Base-by-base conservation (phyloP, 2,329 filamentous ascomycete genomes). In the Trichophyton benhamiae region DNA sequence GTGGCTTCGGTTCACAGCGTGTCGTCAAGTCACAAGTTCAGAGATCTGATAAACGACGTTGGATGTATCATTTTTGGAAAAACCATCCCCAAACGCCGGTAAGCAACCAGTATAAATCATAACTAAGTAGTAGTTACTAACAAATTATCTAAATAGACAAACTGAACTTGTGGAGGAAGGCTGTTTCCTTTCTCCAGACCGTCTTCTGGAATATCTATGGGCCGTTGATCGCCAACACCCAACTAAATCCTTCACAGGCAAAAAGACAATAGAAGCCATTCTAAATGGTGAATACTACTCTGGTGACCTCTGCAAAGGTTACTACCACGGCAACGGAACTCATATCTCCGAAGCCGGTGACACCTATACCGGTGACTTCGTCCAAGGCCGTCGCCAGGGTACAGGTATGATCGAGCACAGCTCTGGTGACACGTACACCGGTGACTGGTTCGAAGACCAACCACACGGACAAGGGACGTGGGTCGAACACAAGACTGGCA, bases 381-480 rank as follows among this genome's bases (percentile, higher is more conserved):
- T 77, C 59, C 74, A 81, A 38, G 77, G 77, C 53, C 72, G 77
- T 60, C 80, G 80, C 60, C 78, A 82, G 44, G 83, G 83, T 20
- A 74, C 79, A 59, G 83, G 83, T 58, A 75, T 75, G 11, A 82
- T 85, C 76, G 80, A 77, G 3, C 85, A 83, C 69, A 77, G 80
- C 27, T 83, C 77, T 6, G 77, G 78, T 11, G 78, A 80, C 62
- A 75, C 71, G 4, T 80, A 79, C 63, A 71, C 75, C 9, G 77
- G 77, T 11, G 75, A 76, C 61, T 79, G 77, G 77, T 66, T 70
- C 27, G 72, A 77, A 25, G 75, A 77, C 65, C 71, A 76, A 48
- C 74, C 72, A 27, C 79, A 84, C 64, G 83, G 83, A 3, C 77
- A 81, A 25, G 83, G 83, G 33, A 82, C 78, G 1, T 81, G 80